Conservation (phyloP, 2,329 filamentous ascomycete species). For the Rutstroemia sydowiana region DNA sequence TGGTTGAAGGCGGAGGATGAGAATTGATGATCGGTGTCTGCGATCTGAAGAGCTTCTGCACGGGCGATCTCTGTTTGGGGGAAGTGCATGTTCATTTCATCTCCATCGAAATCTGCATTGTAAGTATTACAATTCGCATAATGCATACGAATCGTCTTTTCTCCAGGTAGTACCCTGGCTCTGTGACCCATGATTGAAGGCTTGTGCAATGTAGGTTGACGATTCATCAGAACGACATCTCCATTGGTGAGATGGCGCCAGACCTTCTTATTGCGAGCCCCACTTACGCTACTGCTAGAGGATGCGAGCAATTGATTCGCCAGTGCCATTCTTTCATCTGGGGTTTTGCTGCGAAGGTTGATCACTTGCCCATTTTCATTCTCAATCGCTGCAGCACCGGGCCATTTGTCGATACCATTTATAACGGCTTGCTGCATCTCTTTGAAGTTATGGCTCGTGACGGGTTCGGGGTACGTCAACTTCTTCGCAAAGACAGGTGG, state of each 20-base stretch:
- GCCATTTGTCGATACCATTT: constrained; percentile 90
- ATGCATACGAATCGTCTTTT: constrained; percentile 98
- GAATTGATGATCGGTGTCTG: constrained; percentile 96
- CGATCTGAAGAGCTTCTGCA: constrained; percentile 85
- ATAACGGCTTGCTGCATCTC: constrained; percentile 94
- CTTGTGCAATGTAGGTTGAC: constrained; percentile 95
- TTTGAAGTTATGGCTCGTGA: constrained; percentile 94
- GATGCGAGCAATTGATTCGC: constrained; percentile 91
- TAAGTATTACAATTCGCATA: constrained; percentile 99
- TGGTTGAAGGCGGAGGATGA: constrained; percentile 64
- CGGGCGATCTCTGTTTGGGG: constrained; percentile 93
- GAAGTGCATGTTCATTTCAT: constrained; percentile 99
- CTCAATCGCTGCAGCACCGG: constrained; percentile 88
- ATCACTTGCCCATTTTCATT: constrained; percentile 91
- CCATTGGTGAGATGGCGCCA: constrained; percentile 93
- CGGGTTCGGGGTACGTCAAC: constrained; percentile 92
- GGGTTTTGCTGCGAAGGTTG: constrained; percentile 77
- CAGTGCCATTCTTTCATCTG: constrained; percentile 79
- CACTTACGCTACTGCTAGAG: constrained; percentile 65
- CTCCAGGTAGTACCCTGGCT: constrained; percentile 82
- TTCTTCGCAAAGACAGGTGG: constrained; percentile 97
- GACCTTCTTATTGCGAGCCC: constrained; percentile 87
- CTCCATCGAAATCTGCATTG: constrained; percentile 98
- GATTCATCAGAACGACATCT: constrained; percentile 97
- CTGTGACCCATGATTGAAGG: constrained; percentile 98